Percentiles rank a stretch among this genome's conserved stretches.
phyloP scores from a whole-genome alignment of 495 filamentous ascomycete genomes.

The Lepraria neglecta region DNA sequence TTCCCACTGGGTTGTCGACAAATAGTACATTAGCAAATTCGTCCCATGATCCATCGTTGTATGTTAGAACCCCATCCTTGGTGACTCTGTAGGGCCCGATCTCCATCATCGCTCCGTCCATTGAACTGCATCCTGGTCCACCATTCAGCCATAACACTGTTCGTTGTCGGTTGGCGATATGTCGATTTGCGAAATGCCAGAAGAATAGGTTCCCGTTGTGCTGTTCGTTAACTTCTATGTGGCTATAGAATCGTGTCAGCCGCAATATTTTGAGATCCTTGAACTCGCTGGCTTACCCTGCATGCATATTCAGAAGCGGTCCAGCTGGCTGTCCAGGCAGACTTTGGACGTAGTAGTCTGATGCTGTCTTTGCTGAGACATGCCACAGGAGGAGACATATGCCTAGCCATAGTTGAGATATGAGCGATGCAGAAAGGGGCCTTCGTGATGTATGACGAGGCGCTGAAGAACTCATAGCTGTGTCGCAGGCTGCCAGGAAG shows the following conservation, averaged over 20 bases:
- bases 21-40: constrained; percentile 96
- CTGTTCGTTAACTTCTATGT: constrained; percentile 79
- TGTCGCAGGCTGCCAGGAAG: background rate
- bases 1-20: constrained; percentile 94
- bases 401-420: constrained; percentile 12
- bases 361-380: constrained; percentile 47
- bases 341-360: constrained; percentile 81
- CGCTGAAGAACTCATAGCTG: constrained; percentile 1
- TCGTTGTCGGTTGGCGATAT: constrained; percentile 85
- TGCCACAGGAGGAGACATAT: constrained; percentile 13
- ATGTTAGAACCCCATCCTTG: constrained; percentile 63
- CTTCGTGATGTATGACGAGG: background rate
- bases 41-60: constrained; percentile 91
- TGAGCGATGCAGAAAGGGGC: background rate
- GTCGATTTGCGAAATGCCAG: constrained; percentile 93
- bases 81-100: constrained; percentile 87
- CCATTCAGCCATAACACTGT: constrained; percentile 98
- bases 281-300: constrained; percentile 61
- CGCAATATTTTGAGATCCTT: constrained; percentile 7
- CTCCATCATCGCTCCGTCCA: constrained; percentile 97
- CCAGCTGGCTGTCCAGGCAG: constrained; percentile 81
- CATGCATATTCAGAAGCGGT: constrained; percentile 90
- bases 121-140: constrained; percentile 91
- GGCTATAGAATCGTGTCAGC: constrained; percentile 49
- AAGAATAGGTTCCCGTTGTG: constrained; percentile 94